phyloP scores from a whole-genome alignment of 495 filamentous ascomycete species.

The Aspergillus olivimuriae region DNA sequence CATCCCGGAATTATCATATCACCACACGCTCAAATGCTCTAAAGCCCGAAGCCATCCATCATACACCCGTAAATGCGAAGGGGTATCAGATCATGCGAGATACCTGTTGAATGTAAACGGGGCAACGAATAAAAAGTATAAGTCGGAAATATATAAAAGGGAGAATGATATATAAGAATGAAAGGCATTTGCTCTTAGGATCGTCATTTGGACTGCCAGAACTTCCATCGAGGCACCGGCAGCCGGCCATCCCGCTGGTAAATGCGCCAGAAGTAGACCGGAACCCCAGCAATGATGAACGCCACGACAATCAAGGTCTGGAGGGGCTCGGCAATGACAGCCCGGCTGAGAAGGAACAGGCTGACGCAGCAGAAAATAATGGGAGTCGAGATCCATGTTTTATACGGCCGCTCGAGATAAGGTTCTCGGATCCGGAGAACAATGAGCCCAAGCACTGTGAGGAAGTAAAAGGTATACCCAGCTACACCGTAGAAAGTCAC shows the following conservation, averaged over 20 bases:
- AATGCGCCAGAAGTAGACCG: conserved; percentile 84
- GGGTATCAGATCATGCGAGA: conserved; percentile 21
- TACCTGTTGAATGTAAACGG: background rate
- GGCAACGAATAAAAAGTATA: background rate
- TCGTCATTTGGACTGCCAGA: conserved; percentile 49
- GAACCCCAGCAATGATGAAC: conserved; percentile 77
- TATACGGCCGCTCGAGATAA: conserved; percentile 79
- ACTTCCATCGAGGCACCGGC: conserved; percentile 50
- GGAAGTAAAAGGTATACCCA: conserved; percentile 93
- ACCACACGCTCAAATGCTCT: too few species aligned
- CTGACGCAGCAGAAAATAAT: conserved; percentile 98
- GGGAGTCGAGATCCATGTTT: conserved; percentile 92
- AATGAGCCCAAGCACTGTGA: conserved; percentile 89
- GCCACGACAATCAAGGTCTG: conserved; percentile 80
- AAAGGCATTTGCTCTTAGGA: too few species aligned
- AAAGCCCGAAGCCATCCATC: too few species aligned
- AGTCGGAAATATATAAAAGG: too few species aligned
- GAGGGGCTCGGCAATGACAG: conserved; percentile 81
- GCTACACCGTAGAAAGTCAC: conserved; percentile 96
- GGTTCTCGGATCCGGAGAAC: conserved; percentile 87
- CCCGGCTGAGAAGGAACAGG: conserved; percentile 80
- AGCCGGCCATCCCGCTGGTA: conserved; percentile 45
- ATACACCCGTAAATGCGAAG: conserved; percentile 20
- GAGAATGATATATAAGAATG: too few species aligned
- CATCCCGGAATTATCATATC: too few species aligned